Evolutionary conservation across 129 eudicot genomes (phyloP), one percentile per base, ranked within the genome.

Genomic region (Flaveria ramosissima): DNA sequence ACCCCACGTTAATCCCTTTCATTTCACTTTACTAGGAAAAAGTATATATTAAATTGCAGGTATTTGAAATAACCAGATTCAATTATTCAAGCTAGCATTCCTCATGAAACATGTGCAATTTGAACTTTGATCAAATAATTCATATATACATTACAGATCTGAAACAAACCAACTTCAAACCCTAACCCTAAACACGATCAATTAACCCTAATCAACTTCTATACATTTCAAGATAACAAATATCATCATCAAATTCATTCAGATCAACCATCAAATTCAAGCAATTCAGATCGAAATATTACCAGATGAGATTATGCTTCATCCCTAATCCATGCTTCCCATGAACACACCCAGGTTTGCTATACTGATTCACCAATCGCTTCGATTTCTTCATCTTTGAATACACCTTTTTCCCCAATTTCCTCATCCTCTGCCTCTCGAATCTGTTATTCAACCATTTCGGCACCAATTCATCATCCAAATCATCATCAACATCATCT

Each of bases 381-480:
- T 89, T 93, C 0, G 90, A 71, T 43, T 80, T 93, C 46, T 73
- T 78, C 80, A 75, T 67, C 83, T 80, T 93, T 3, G 86, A 72
- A 55, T 73, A 79, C 9, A 73, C 85, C 72, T 84, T 88, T 67
- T 93, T 90, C 92, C 97, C 98, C 86, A 87, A 74, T 79, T 90
- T 93, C 87, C 84, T 88, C 72, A 93, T 86, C 86, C 97, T 83
- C 55, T 90, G 86, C 68, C 85, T 83, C 52, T 82, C 89, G 20
- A 86, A 85, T 59, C 77, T 78, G 51, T 50, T 77, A 17, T 68
- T 87, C 79, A 85, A 72, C 74, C 76, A 73, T 83, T 82, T 80
- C 21, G 96, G 95, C 63, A 93, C 88, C 84, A 88, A 61, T 55
- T 90, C 95, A 51, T 90, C 91, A 36, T 93, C 95, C 70, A 86